A percentile compares a stretch with the other conserved stretches of the same genome.
Conservation (phyloP, 2,329 filamentous ascomycete species). For the Fusarium sp. region DNA sequence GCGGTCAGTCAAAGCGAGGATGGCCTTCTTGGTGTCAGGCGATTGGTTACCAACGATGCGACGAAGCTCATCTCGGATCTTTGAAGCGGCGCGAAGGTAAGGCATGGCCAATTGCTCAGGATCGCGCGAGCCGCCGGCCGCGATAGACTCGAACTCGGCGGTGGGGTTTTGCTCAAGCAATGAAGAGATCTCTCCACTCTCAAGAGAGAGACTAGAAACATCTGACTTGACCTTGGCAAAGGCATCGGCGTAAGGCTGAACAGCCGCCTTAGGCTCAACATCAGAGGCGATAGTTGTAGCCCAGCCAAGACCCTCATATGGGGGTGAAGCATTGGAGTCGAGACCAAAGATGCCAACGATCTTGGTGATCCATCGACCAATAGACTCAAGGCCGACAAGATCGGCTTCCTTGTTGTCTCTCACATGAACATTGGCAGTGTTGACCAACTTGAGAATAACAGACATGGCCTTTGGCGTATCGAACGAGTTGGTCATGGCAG, state of each 20-base stretch:
- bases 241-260: slow-evolving; percentile 60
- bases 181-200: slow-evolving; percentile 56
- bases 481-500: slow-evolving; percentile 83
- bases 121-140: slow-evolving; percentile 60
- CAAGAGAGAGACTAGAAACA: slow-evolving; percentile 60
- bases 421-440: slow-evolving; percentile 75
- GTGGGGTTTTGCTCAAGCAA: slow-evolving; percentile 59
- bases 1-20: slow-evolving; percentile 80
- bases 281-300: slow-evolving; percentile 55
- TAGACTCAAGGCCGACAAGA: slow-evolving; percentile 60
- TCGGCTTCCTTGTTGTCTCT: slow-evolving; percentile 60
- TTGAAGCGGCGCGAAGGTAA: slow-evolving; percentile 66
- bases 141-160: slow-evolving; percentile 59
- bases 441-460: slow-evolving; percentile 80
- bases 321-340: slow-evolving; percentile 67
- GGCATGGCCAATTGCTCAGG: slow-evolving; percentile 65
- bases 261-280: slow-evolving; percentile 58
- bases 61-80: slow-evolving; percentile 71
- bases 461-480: slow-evolving; percentile 85
- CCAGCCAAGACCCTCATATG: slow-evolving; percentile 69
- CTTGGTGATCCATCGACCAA: slow-evolving; percentile 83
- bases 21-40: slow-evolving; percentile 71
- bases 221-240: slow-evolving; percentile 60
- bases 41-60: slow-evolving; percentile 60
- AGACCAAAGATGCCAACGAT: slow-evolving; percentile 89